phyloP scores from a whole-genome alignment of 2,329 filamentous ascomycete genomes.

The Aspergillus sp. region DNA sequence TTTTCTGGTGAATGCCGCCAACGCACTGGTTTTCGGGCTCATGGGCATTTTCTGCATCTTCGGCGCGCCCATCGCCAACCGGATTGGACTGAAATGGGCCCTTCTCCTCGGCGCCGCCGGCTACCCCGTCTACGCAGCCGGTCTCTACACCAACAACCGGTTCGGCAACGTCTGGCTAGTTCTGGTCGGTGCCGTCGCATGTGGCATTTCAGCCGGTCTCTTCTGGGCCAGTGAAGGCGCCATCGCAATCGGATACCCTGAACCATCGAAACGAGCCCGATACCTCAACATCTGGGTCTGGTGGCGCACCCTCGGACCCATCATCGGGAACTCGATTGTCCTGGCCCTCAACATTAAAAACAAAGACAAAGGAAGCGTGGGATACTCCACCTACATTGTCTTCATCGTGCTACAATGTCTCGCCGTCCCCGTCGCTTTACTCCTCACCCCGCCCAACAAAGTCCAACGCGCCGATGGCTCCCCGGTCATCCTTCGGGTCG shows the following conservation, averaged over 20 bases:
- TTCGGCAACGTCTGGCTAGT: constrained; percentile 56
- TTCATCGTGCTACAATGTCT: constrained; percentile 46
- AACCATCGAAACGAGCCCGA: constrained; percentile 49
- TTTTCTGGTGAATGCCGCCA: constrained; percentile 56
- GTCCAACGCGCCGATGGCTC: constrained; percentile 47
- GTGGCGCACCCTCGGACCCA: constrained; percentile 54
- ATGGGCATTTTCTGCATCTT: constrained; percentile 45
- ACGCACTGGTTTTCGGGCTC: constrained; percentile 51
- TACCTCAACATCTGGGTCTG: constrained; percentile 54
- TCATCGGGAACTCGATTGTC: constrained; percentile 52
- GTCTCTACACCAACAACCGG: constrained; percentile 49
- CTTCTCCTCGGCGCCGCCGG: constrained; percentile 48
- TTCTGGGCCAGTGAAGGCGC: constrained; percentile 57
- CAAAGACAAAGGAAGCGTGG: not conserved
- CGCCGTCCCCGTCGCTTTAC: constrained; percentile 41
- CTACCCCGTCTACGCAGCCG: constrained; percentile 49
- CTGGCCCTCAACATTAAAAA: constrained; percentile 45
- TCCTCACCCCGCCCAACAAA: constrained; percentile 45
- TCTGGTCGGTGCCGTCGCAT: constrained; percentile 51
- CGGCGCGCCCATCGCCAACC: constrained; percentile 52
- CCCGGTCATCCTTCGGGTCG: constrained; percentile 40
- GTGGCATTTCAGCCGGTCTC: constrained; percentile 52
- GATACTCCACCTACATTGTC: constrained; percentile 44
- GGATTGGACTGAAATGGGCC: constrained; percentile 52
- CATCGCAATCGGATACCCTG: constrained; percentile 53